Conservation (phyloP, 805 yeast species). For the Candida nonsorbophila region DNA sequence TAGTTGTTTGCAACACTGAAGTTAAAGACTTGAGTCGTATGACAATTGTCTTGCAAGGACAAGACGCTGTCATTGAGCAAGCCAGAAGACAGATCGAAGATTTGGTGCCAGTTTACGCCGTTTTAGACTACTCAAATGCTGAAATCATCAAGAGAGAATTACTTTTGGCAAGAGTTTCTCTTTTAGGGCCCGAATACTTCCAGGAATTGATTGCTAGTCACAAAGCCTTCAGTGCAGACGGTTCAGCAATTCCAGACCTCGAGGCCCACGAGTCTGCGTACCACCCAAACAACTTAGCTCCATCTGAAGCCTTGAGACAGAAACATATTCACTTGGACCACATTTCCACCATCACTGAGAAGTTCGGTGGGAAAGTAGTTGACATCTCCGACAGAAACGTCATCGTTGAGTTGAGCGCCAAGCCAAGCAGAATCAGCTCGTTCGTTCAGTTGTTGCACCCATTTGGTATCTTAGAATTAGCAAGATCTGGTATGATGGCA, state of each 20-base stretch:
- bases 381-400: conserved; percentile 93
- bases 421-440: conserved; percentile 83
- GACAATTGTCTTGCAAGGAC: conserved; percentile 94
- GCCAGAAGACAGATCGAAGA: conserved; percentile 98
- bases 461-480: conserved; percentile 92
- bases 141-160: conserved; percentile 90
- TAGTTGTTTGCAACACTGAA: conserved; percentile 95
- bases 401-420: conserved; percentile 89
- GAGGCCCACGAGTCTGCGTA: conserved; percentile 43
- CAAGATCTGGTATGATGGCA: conserved; percentile 98
- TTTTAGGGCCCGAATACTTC: conserved; percentile 97
- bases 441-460: conserved; percentile 89
- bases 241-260: conserved; percentile 37
- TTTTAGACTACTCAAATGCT: conserved; percentile 85
- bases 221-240: conserved; percentile 40
- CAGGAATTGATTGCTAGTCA: conserved; percentile 91
- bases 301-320: conserved; percentile 90
- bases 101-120: conserved; percentile 97
- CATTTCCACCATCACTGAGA: conserved; percentile 70
- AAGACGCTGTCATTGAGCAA: conserved; percentile 94
- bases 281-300: conserved; percentile 87
- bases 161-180: conserved; percentile 83
- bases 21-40: conserved; percentile 92
- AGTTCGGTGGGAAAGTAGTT: conserved; percentile 90
- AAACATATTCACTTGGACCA: conserved; percentile 86